These are phyloP conservation scores for Hypericum perforatum DNA, from an alignment of 345 rosid species.

Conservation along the genomic window DNA sequence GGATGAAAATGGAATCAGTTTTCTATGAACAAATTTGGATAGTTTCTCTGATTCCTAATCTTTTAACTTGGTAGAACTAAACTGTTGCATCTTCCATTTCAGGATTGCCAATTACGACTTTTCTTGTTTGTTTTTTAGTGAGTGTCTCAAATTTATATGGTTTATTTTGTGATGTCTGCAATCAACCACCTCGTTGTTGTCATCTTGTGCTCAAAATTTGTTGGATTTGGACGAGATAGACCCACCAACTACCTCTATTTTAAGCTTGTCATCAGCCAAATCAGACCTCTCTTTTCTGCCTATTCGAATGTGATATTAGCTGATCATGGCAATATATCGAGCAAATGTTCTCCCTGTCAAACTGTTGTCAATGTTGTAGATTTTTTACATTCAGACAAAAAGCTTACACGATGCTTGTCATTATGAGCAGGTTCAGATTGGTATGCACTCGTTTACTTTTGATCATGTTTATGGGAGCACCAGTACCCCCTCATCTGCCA, in stretches of 20 bases:
- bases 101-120: constrained; percentile 5
- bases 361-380: background rate
- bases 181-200: background rate
- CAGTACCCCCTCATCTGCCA: constrained; percentile 60
- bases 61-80: background rate
- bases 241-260: no score
- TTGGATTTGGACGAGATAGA: no score
- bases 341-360: no score
- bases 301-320: no score
- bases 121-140: background rate
- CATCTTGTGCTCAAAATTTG: no score
- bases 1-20: no score
- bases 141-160: background rate
- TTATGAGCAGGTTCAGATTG: constrained; percentile 74
- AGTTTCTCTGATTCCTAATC: constrained; percentile 5
- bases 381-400: background rate
- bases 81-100: constrained; percentile 8
- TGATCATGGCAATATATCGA: no score
- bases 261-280: no score
- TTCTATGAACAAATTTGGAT: constrained; percentile 3
- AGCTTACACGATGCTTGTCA: constrained; percentile 5
- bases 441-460: constrained; percentile 89
- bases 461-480: constrained; percentile 96
- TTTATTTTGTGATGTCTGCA: constrained; percentile 1
- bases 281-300: no score